Percentiles rank a stretch among this genome's conserved stretches.
Conservation (phyloP, 169 alveolate genomes). For the Cryptosporidium bovis region DNA sequence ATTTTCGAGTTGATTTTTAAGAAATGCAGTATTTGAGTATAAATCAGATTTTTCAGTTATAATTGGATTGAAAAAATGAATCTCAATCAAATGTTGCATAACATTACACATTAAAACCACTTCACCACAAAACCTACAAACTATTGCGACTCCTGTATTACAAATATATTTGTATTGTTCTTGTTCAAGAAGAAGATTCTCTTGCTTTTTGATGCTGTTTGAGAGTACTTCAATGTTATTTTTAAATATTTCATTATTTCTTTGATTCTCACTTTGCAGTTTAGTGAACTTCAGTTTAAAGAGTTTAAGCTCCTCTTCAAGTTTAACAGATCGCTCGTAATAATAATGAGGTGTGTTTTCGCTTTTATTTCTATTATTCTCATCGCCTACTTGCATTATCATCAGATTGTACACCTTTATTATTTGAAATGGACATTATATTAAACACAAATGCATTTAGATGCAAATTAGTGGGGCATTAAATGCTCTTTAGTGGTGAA, state of each 20-base stretch:
- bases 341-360: conserved; percentile 67
- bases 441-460: conserved; percentile 14
- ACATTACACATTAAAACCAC: conserved; percentile 28
- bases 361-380: neutral
- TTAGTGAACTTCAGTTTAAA: conserved; percentile 4
- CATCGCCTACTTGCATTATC: neutral
- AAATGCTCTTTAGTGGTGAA: neutral
- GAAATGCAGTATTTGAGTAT: conserved; percentile 10
- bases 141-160: conserved; percentile 60
- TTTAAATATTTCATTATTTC: conserved; percentile 60
- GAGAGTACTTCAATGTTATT: conserved; percentile 14
- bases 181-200: conserved; percentile 29
- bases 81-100: conserved; percentile 53
- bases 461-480: conserved; percentile 38
- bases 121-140: conserved; percentile 63
- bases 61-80: conserved; percentile 1
- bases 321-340: conserved; percentile 46
- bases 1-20: conserved; percentile 32
- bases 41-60: conserved; percentile 1
- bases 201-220: conserved; percentile 14
- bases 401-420: neutral
- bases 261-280: conserved; percentile 26
- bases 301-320: conserved; percentile 55
- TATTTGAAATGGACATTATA: conserved; percentile 1
- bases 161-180: conserved; percentile 70